Evolutionary conservation across 1,284 basidiomycete genomes (phyloP).

Genomic region (Tilletia caries): DNA sequence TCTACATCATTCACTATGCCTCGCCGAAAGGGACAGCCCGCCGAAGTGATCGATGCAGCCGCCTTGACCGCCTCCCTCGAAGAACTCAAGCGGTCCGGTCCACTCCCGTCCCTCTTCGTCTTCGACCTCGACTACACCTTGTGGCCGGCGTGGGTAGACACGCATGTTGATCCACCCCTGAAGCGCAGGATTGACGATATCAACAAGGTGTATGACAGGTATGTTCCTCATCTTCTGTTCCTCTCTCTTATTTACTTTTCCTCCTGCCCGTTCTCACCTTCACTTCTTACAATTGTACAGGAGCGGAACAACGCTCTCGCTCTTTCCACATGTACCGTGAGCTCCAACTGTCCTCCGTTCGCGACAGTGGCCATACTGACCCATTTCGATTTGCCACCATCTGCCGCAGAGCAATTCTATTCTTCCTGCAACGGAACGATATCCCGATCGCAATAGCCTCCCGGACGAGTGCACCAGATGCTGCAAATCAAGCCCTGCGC

Average conservation of each 20-base stretch:
- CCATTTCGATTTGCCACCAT: neutral
- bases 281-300: neutral
- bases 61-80: neutral
- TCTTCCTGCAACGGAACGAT: neutral
- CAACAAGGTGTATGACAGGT: conserved; percentile 11
- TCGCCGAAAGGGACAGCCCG: neutral
- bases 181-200: neutral
- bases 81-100: neutral
- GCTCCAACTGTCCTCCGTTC: no score
- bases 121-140: conserved; percentile 9
- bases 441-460: conserved; percentile 5
- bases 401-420: neutral
- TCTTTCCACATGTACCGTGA: conserved; percentile 7
- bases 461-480: conserved; percentile 6
- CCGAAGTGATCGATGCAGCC: neutral
- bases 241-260: neutral
- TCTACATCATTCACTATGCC: no score
- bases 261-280: neutral
- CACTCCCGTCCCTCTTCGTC: neutral
- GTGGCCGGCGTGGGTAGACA: neutral
- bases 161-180: neutral
- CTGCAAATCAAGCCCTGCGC: neutral
- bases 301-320: neutral
- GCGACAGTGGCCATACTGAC: no score
- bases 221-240: neutral